Conservation (phyloP, 345 rosid species). For the Eucalyptus globulus region DNA sequence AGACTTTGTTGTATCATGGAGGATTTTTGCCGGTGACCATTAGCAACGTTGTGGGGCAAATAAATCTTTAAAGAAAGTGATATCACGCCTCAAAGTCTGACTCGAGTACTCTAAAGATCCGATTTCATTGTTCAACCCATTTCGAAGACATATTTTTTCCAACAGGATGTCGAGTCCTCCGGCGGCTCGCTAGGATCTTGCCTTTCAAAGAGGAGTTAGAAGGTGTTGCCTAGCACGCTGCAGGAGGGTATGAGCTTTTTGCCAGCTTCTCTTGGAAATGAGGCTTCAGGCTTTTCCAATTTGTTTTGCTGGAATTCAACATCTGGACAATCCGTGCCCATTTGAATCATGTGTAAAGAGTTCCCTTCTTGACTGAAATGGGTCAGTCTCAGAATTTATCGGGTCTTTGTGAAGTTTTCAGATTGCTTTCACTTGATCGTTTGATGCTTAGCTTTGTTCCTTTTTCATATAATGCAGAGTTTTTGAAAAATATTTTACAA, state of each 20-base stretch:
- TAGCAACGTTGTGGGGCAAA: too few relatives aligned
- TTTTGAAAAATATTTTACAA: too few relatives aligned
- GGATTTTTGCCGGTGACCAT: too few relatives aligned
- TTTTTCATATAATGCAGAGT: too few relatives aligned
- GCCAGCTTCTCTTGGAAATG: background rate
- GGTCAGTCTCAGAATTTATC: background rate
- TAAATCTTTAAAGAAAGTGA: too few relatives aligned
- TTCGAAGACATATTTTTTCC: too few relatives aligned
- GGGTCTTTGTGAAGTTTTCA: background rate
- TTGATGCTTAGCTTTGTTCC: background rate
- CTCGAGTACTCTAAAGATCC: too few relatives aligned
- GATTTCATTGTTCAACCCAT: too few relatives aligned
- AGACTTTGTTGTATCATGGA: too few relatives aligned
- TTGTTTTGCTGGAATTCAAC: background rate
- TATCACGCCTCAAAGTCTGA: too few relatives aligned
- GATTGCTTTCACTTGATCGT: background rate
- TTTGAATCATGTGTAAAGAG: background rate
- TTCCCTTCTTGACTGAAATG: background rate
- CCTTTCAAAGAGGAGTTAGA: background rate
- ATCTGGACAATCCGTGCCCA: background rate
- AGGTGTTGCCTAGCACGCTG: fast-evolving
- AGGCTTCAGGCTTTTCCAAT: background rate
- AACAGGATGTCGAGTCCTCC: background rate
- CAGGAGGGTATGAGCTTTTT: background rate
- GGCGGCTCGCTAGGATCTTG: background rate